A percentile compares a stretch with the other conserved stretches of the same genome.
phyloP scores from a whole-genome alignment of 1,284 basidiomycete genomes.

The Papiliotrema fonsecae region DNA sequence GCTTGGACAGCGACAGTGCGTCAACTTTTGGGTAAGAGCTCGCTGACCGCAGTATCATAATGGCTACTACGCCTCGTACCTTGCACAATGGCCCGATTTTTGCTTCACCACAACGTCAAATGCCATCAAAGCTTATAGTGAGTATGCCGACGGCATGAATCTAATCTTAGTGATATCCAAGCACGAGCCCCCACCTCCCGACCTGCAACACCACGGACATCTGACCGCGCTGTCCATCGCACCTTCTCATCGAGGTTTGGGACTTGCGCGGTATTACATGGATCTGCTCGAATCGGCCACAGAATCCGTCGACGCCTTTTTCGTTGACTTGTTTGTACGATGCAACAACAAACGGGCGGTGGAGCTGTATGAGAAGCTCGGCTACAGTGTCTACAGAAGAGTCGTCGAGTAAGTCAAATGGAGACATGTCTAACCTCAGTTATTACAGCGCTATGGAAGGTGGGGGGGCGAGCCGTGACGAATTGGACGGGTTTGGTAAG shows the following conservation, averaged over 20 bases:
- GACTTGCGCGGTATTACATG: constrained; percentile 46
- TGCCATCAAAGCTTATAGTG: constrained; percentile 40
- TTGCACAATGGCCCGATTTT: constrained; percentile 42
- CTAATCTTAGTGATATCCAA: constrained; percentile 42
- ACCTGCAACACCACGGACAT: constrained; percentile 46
- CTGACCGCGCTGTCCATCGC: constrained; percentile 47
- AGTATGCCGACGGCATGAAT: constrained; percentile 6
- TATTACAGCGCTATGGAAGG: constrained; percentile 48
- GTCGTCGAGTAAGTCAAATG: constrained; percentile 45
- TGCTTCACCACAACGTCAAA: constrained; percentile 31
- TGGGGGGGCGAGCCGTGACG: constrained; percentile 40
- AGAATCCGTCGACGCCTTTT: constrained; percentile 44
- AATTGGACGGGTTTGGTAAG: constrained; percentile 45
- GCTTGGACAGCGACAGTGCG: constrained; percentile 53
- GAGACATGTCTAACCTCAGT: constrained; percentile 13
- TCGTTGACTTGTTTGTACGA: constrained; percentile 48
- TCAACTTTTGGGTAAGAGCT: not conserved
- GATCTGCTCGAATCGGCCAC: constrained; percentile 33
- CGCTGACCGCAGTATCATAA: constrained; percentile 33
- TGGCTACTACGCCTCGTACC: constrained; percentile 43
- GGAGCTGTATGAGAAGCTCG: constrained; percentile 48
- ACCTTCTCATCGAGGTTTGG: constrained; percentile 38
- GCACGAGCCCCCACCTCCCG: constrained; percentile 45
- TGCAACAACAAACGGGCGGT: constrained; percentile 47
- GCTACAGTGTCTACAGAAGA: constrained; percentile 47